Base-by-base conservation (phyloP, 176 grass and related monocot species). In the Elaeis guineensis region DNA sequence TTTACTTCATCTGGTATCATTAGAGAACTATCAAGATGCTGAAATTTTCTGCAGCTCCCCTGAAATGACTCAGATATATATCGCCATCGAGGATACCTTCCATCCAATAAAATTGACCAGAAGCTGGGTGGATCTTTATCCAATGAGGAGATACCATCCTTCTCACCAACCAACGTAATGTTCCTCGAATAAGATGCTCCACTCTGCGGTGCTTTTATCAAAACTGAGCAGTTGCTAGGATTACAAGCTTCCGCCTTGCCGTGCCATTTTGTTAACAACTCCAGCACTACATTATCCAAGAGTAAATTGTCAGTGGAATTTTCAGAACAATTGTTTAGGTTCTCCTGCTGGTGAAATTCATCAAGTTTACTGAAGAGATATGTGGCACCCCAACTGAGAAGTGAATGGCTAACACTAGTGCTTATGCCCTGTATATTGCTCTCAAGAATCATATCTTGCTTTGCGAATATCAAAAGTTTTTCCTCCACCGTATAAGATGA, bases 311-410 rank as follows among this genome's bases (percentile, higher is more conserved):
- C 75, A 62, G 57, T 4, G 29, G 58, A 52, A 35, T 18, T 64
- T 61, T 73, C 58, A 72, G 66, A 60, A n/a, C 51, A 55, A 57
- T 69, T 75, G 50, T 57, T 67, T 77, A 64, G 75, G 51, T 52
- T 18, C 54, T 62, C 66, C 58, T 51, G 54, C 5, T 83, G 72
- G 70, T 83, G 80, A 15, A 87, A 75, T 25, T 82, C 63, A 59
- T 90, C 77, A 22, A 96, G 80, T 62, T 72, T 78, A 69, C 17
- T 50, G 52, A 97, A 90, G 50, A 82, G 92, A 78, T 68, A 60
- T 25, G 69, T 70, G 58, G 87, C 84, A 54, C 92, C 92, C 92
- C 92, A 97, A 71, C 83, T 88, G 20, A 97, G 87, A 16, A 97
- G 69, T 28, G 72, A 84, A 68, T 96, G 92, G 63, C 80, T 90